phyloP scores from a whole-genome alignment of 495 filamentous ascomycete species.

The Schizothecium vesticola region DNA sequence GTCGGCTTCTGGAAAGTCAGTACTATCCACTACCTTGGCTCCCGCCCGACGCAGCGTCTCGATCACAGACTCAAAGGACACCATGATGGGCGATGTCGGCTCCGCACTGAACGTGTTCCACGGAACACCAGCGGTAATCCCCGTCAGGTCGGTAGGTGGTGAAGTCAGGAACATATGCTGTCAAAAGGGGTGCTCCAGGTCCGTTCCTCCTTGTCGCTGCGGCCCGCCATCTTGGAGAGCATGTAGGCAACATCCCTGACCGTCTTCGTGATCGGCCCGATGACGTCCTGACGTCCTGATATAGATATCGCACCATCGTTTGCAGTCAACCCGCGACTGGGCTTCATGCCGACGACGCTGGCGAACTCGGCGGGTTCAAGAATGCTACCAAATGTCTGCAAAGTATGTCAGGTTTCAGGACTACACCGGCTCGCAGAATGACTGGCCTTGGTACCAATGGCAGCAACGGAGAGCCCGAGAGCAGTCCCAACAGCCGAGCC shows the following conservation, averaged over 20 bases:
- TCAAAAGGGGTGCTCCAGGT: background rate
- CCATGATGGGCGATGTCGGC: background rate
- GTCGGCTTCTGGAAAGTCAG: background rate
- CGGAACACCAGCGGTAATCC: background rate
- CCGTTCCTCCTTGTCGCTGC: background rate
- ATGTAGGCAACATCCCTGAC: slow-evolving; percentile 3
- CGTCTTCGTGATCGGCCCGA: background rate
- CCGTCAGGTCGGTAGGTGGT: background rate
- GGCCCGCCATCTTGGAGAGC: background rate
- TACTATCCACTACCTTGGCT: background rate
- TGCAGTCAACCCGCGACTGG: background rate
- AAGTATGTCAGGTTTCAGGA: background rate
- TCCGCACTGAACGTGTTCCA: background rate
- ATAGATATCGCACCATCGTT: background rate
- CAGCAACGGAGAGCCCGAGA: background rate
- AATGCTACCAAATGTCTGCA: background rate
- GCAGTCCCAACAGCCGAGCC: background rate
- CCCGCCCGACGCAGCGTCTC: background rate
- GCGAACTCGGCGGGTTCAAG: background rate
- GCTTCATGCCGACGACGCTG: slow-evolving; percentile 5
- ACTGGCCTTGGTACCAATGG: background rate
- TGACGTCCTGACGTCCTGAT: background rate
- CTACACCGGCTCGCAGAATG: background rate
- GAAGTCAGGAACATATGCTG: background rate
- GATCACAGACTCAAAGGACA: background rate